Evolutionary conservation across 2,329 filamentous ascomycete genomes (phyloP), one percentile per base, ranked within the genome.

Genomic region (Aspergillus sp.): DNA sequence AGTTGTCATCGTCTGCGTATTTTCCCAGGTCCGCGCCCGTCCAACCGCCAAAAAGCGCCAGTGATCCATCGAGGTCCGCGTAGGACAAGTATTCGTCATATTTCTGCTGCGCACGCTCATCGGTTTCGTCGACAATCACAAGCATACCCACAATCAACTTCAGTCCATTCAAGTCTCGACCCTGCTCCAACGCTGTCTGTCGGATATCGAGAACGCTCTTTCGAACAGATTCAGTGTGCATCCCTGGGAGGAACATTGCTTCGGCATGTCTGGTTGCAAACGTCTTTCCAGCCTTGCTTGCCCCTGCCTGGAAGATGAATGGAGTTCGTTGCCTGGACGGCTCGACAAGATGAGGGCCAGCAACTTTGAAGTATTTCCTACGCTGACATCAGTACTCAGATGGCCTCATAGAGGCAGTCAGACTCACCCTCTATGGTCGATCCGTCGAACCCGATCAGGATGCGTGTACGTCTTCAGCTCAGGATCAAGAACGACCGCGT

Each of bases 131-230:
- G 3, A 78, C 70, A 8, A 77, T 68, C 23, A 77, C 68, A 21
- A 73, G 69, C n/a, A 79, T 71, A 0, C 76, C 76, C 0, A 72
- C 70, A 17, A 77, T 70, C 59, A 77, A 68, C 52, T 77, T 77
- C 48, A 78, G 67, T 44, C 66, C 65, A 11, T 66, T 52, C 0
- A 71, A 67, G 8, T 74, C 65, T 1, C 76, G 70, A 1, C 76
- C 76, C 19, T 71, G 57, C 12, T 68, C 63, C 3, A 6, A n/a
- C 3, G 52, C 41, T 6, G 19, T 19, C 27, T 33, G 31, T 4
- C 52, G 41, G 33, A 54, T 47, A 17, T 25, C 27, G 27, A 37
- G 23, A 17, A 54, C 52, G 17, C n/a, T 45, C 14, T n/a, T 19
- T 14, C 31, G 17, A 11, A 54, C 41, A 12, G 31, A 11, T 37